These are phyloP conservation scores for Darksidea phi DNA, from an alignment of 495 filamentous ascomycete genomes.

Conservation along the genomic window DNA sequence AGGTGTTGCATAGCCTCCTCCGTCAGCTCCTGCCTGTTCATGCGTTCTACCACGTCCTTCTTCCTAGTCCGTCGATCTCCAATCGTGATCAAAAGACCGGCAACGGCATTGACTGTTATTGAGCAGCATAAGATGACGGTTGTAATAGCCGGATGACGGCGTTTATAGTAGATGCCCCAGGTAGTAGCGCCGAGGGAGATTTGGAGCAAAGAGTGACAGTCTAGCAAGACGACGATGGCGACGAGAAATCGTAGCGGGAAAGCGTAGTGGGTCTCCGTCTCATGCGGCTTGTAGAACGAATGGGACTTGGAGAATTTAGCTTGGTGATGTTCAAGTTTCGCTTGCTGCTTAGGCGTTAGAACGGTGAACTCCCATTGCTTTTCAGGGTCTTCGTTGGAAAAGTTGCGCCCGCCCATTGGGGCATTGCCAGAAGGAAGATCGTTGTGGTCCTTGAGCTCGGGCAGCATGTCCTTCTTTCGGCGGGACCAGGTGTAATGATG, in stretches of 20 bases:
- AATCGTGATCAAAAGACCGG: constrained; percentile 68
- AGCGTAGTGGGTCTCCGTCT: constrained; percentile 74
- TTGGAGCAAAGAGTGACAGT: constrained; percentile 71
- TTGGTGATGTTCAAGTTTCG: constrained; percentile 66
- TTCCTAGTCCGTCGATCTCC: constrained; percentile 72
- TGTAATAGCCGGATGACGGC: constrained; percentile 66
- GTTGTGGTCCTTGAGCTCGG: constrained; percentile 66
- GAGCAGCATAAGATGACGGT: constrained; percentile 76
- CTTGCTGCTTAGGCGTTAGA: constrained; percentile 61
- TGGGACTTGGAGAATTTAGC: constrained; percentile 72
- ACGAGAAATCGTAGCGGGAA: constrained; percentile 71
- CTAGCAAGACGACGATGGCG: constrained; percentile 69
- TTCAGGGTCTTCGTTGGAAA: constrained; percentile 41
- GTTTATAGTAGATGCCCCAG: constrained; percentile 65
- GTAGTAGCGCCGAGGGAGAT: constrained; percentile 73
- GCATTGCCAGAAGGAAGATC: constrained; percentile 57
- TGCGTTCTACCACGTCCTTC: constrained; percentile 75
- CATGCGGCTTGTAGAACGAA: constrained; percentile 83
- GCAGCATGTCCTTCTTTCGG: constrained; percentile 60
- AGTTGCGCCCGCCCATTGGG: constrained; percentile 36
- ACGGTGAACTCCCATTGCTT: constrained; percentile 58
- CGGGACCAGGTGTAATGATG: constrained; percentile 71
- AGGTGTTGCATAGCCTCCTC: constrained; percentile 69
- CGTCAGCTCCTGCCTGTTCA: constrained; percentile 71
- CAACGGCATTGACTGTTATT: constrained; percentile 68